Base-by-base conservation (phyloP, 139 green algal genomes). In the Chlamydomonas sp. region DNA sequence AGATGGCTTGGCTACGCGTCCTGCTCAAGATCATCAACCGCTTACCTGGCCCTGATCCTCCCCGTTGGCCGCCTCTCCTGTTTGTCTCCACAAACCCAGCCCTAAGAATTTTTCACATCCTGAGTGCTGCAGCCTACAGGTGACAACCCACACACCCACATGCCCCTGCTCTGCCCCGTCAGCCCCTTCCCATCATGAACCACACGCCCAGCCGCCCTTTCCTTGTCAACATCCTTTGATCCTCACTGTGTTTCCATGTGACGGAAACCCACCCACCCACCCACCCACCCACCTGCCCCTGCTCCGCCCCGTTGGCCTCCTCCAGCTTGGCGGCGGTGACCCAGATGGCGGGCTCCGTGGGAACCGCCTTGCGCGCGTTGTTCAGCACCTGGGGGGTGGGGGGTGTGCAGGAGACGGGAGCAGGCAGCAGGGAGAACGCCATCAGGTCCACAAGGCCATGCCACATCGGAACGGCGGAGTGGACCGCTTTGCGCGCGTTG, bases 271-370 rank as follows among this genome's bases (percentile, higher is more conserved):
- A n/a, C n/a, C n/a, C n/a, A n/a, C n/a, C n/a, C n/a, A 20, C 12
- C 12, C 8, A 15, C 69, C 97, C 97, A 8, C 78, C 84, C 75
- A 97, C 94, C 57, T 76, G 31, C 91, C 96, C 98, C 63, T 90
- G 91, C 0, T 78, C 85, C 82, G 98, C 97, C 18, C 95, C 96
- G 18, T 99, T 91, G 10, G 96, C 94, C 92, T 99, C 98, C 93
- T 99, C 97, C 84, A 99, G 95, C 92, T 99, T 99, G 67, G 97
- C 95, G 7, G 98, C 98, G 20, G 95, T 97, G 86, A 99, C 96
- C 97, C 97, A 99, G 79, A 99, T 97, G 85, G 90, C 69, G 49
- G 91, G 90, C 77, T 99, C 97, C 0, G 97, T 99, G 17, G 98
- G 98, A 17, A 99, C 88, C 4, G 96, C 96, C 92, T 98, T 94